Evolutionary conservation across 352 stramenopile genomes (phyloP).

Genomic region (Blastocystis hominis): DNA sequence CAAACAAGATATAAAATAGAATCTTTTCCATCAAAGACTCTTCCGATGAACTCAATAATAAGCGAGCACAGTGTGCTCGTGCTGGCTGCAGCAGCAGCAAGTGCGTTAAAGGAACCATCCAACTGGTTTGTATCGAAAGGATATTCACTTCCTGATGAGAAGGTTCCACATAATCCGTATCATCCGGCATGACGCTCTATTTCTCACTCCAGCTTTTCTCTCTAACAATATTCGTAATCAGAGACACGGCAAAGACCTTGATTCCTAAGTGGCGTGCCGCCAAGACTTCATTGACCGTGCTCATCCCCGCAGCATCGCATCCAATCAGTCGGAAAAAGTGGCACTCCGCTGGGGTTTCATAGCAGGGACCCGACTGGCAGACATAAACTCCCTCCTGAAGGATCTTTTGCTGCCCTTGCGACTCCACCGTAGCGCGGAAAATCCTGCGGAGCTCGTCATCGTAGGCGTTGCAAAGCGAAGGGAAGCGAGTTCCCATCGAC

Average conservation of each 20-base stretch:
- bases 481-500: conserved; percentile 84
- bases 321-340: conserved; percentile 80
- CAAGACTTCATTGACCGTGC: conserved; percentile 86
- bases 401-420: conserved; percentile 72
- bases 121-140: background rate
- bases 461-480: conserved; percentile 84
- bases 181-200: conserved; percentile 32
- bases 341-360: conserved; percentile 86
- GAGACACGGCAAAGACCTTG: conserved; percentile 82
- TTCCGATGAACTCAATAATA: conserved; percentile 43
- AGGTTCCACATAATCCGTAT: conserved; percentile 3
- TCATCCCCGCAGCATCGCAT: conserved; percentile 86
- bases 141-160: conserved; percentile 47
- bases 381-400: conserved; percentile 75
- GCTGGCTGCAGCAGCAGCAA: conserved; percentile 12
- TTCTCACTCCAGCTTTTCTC: background rate
- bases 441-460: conserved; percentile 75
- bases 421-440: conserved; percentile 70
- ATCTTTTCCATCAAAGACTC: background rate
- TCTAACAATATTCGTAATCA: conserved; percentile 81
- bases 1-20: background rate
- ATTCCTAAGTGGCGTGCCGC: conserved; percentile 84
- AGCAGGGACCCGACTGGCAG: conserved; percentile 88
- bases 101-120: background rate
- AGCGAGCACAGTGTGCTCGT: conserved; percentile 5